These are phyloP conservation scores for Wickerhamomyces sp. DNA, from an alignment of 1,139 yeast genomes.

Conservation along the genomic window DNA sequence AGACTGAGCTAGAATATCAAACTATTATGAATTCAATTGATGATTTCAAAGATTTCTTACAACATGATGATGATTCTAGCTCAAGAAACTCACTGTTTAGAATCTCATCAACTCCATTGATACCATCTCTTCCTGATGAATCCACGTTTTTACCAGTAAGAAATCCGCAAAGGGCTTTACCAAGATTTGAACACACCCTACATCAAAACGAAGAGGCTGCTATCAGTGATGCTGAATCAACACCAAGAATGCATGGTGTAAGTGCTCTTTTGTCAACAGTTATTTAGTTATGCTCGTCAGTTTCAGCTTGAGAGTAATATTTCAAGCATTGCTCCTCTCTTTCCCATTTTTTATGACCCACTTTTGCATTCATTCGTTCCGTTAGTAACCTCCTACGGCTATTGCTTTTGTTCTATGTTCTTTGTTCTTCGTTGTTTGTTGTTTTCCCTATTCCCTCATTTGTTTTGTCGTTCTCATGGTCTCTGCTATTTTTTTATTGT, in stretches of 20 bases:
- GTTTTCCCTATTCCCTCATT: neutral
- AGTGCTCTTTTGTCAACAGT: conserved; percentile 7
- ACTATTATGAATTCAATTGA: conserved; percentile 17
- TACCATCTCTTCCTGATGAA: neutral
- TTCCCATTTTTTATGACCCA: too few relatives aligned
- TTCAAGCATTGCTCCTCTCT: too few relatives aligned
- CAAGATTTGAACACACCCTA: neutral
- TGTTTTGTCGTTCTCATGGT: too few relatives aligned
- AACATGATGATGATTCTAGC: neutral
- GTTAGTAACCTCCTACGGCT: too few relatives aligned
- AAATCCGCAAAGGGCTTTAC: neutral
- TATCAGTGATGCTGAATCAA: conserved; percentile 4
- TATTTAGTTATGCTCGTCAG: neutral
- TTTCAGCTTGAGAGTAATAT: too few relatives aligned
- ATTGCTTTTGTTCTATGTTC: neutral
- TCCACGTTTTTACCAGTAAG: neutral
- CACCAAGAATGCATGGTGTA: conserved; percentile 11
- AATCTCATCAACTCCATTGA: conserved; percentile 3
- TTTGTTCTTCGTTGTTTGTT: neutral
- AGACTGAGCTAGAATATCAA: conserved; percentile 11
- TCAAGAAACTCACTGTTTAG: conserved; percentile 1
- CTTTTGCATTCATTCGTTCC: neutral
- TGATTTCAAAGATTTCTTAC: conserved; percentile 12
- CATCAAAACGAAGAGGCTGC: conserved; percentile 1
- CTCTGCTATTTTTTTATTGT: too few relatives aligned